A percentile compares a stretch with the other conserved stretches of the same genome.
Conservation (phyloP, 2,329 filamentous ascomycete genomes). For the Paraphoma sp. region DNA sequence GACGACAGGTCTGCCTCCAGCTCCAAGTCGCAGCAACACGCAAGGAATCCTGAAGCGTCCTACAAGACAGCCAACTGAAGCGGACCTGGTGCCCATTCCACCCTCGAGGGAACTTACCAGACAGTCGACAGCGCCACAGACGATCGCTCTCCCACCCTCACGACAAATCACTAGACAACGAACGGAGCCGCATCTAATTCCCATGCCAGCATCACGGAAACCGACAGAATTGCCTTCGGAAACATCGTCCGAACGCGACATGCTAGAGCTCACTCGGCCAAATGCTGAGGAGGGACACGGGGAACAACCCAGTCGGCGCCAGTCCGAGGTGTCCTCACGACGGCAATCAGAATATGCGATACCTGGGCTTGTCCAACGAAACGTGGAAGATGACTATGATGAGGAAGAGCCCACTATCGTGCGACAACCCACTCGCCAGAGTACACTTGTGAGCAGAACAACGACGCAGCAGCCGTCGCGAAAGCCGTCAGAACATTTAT, state of each 20-base stretch:
- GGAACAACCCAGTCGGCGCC: background rate
- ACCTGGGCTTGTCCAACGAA: background rate
- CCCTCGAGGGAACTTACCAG: background rate
- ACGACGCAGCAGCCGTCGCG: background rate
- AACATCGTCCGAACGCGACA: background rate
- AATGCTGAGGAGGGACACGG: background rate
- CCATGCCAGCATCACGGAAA: background rate
- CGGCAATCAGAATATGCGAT: background rate
- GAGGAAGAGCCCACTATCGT: background rate
- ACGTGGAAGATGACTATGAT: background rate
- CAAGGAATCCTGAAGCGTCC: background rate
- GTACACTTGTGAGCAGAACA: background rate
- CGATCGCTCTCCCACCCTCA: background rate
- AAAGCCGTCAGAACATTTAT: background rate
- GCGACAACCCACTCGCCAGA: background rate
- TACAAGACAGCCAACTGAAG: conserved; percentile 2
- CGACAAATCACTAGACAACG: background rate
- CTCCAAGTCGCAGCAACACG: background rate
- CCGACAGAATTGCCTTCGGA: background rate
- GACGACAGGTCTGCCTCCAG: background rate
- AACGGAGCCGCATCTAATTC: background rate
- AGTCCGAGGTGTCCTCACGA: background rate
- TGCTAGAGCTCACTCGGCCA: background rate
- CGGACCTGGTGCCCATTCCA: background rate
- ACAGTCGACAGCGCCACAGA: background rate